A percentile compares a stretch with the other conserved stretches of the same genome.
Conservation (phyloP, 140 eudicot genomes). For the Cichorium intybus region DNA sequence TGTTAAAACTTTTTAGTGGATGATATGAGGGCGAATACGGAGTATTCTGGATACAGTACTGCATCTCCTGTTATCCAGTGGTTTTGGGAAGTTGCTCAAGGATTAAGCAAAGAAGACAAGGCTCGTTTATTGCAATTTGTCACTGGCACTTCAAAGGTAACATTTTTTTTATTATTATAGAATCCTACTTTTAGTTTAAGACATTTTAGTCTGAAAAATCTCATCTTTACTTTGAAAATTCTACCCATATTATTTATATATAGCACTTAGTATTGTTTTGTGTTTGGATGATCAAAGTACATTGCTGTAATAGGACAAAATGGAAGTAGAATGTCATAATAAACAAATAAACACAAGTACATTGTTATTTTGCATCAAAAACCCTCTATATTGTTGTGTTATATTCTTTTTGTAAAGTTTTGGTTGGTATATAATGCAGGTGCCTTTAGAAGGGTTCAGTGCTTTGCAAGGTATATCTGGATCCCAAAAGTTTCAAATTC, state of each 20-base stretch:
- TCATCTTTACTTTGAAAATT: too few relatives aligned
- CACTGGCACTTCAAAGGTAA: slow-evolving; percentile 96
- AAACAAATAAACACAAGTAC: too few relatives aligned
- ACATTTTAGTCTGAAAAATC: too few relatives aligned
- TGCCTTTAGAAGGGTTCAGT: slow-evolving; percentile 95
- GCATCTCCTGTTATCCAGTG: slow-evolving; percentile 96
- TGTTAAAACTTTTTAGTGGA: slow-evolving; percentile 54
- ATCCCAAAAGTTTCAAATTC: slow-evolving; percentile 94
- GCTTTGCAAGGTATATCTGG: slow-evolving; percentile 98
- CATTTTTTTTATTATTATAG: not conserved
- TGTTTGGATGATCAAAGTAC: too few relatives aligned
- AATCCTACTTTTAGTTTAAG: too few relatives aligned
- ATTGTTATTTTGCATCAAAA: too few relatives aligned
- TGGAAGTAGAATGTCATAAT: too few relatives aligned
- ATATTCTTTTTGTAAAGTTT: too few relatives aligned
- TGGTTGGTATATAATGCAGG: slow-evolving; percentile 35
- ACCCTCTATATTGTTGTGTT: too few relatives aligned
- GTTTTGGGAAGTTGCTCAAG: slow-evolving; percentile 98
- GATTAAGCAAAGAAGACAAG: slow-evolving; percentile 93
- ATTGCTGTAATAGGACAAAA: too few relatives aligned
- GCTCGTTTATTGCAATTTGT: slow-evolving; percentile 96
- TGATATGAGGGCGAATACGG: slow-evolving; percentile 93
- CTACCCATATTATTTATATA: too few relatives aligned
- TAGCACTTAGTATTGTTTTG: too few relatives aligned
- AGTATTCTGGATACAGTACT: slow-evolving; percentile 90